Evolutionary conservation across 2,329 filamentous ascomycete genomes (phyloP), one percentile per base, ranked within the genome.

Genomic region (Tolypocladium nubicola): DNA sequence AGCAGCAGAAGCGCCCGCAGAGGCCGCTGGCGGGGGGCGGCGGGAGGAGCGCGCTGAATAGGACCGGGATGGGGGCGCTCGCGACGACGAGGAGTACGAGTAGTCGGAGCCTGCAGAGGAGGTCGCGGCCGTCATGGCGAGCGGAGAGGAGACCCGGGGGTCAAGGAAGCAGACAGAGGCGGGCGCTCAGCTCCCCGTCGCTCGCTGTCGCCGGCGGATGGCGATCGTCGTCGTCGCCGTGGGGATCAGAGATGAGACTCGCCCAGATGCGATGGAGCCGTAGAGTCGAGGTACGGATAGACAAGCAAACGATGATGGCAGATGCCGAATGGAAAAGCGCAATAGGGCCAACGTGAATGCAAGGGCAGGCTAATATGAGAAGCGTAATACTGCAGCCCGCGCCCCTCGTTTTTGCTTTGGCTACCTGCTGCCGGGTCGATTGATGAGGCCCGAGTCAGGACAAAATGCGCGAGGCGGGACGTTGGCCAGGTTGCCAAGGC

Each of bases 41-140:
- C 67, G 65, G 61, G 66, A 64, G 59, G 68, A 67, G 61, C 68
- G 68, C 61, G 66, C 68, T 59, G 70, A 72, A 63, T 66, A 70
- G 59, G 68, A 70, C 60, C 70, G 69, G 61, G 68, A 64, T 61
- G 68, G 70, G 60, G 64, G 61, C 54, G 65, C 65, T 60, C 64
- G 60, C 59, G 62, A 62, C 47, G 60, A 62, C 47, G 60, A 60
- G 57, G 62, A 60, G 61, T 62, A 58, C 47, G 60, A 60, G 59
- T 61, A 60, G 56, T 62, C 60, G 45, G 59, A 61, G 60, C 59
- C 59, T 59, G 60, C 61, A 39, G 62, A 60, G 49, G 61, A 56
- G 55, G 61, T 55, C 56, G 60, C 52, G 33, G 62, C 63, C 47
- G 78, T 79, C 59, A 63, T 63, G 59, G 47, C 58, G 57, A 56